phyloP scores from a whole-genome alignment of 805 yeast genomes.

The Kockiozyma suomiensis region DNA sequence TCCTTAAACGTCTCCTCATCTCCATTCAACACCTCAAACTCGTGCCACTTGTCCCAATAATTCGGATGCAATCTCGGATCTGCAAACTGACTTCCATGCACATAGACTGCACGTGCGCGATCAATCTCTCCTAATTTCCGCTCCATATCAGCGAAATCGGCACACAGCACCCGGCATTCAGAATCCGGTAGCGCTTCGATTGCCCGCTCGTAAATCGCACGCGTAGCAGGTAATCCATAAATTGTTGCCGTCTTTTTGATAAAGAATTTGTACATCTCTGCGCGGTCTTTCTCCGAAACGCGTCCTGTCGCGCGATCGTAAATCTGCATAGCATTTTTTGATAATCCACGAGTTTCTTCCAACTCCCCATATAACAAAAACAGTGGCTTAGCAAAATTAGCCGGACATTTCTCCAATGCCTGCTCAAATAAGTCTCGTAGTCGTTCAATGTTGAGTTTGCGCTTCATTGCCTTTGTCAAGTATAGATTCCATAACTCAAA shows the following conservation, averaged over 20 bases:
- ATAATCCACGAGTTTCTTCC: conserved; percentile 60
- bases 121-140: conserved; percentile 51
- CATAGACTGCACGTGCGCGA: conserved; percentile 66
- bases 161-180: conserved; percentile 49
- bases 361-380: conserved; percentile 60
- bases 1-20: conserved; percentile 70
- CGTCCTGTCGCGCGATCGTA: conserved; percentile 48
- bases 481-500: conserved; percentile 76
- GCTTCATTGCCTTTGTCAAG: conserved; percentile 53
- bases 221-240: conserved; percentile 49
- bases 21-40: conserved; percentile 74
- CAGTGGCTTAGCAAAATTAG: conserved; percentile 52
- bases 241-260: conserved; percentile 47
- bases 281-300: conserved; percentile 39
- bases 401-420: conserved; percentile 57
- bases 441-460: conserved; percentile 50
- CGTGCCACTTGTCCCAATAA: conserved; percentile 72
- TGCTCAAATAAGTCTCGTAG: conserved; percentile 76
- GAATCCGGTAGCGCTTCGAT: conserved; percentile 51
- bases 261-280: conserved; percentile 50
- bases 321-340: conserved; percentile 53
- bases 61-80: conserved; percentile 41
- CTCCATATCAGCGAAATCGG: conserved; percentile 64
- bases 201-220: conserved; percentile 58
- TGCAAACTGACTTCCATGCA: conserved; percentile 53